Conservation (phyloP, 306 rosid species). For the Casuarina equisetifolia region DNA sequence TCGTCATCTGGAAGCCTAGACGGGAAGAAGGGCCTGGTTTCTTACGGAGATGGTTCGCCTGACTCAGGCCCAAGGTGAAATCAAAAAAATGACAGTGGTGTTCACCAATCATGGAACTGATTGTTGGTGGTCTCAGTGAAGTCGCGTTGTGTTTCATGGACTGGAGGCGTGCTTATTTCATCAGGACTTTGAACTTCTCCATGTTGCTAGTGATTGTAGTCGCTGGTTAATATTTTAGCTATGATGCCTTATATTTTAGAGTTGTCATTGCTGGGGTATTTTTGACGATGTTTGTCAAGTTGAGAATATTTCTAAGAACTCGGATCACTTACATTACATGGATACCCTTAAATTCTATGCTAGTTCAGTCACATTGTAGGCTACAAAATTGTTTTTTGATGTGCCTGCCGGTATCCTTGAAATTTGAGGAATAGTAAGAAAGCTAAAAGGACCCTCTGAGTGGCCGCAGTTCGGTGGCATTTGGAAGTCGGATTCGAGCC, state of each 20-base stretch:
- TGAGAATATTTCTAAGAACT: slow-evolving; percentile 13
- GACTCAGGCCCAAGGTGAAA: slow-evolving; percentile 38
- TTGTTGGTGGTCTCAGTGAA: background rate
- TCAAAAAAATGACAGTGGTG: background rate
- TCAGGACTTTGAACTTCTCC: background rate
- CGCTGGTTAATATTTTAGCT: background rate
- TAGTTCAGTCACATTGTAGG: background rate
- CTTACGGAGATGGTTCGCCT: slow-evolving; percentile 74
- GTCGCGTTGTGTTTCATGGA: background rate
- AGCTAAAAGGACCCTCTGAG: no score
- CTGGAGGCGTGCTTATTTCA: slow-evolving; percentile 3
- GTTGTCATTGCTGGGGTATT: slow-evolving; percentile 25
- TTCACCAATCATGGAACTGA: no score
- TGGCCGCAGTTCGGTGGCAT: no score
- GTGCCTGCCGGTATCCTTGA: no score
- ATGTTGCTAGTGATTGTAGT: slow-evolving; percentile 5
- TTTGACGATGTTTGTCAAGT: slow-evolving; percentile 37
- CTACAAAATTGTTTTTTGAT: background rate
- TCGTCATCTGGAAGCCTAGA: slow-evolving; percentile 67
- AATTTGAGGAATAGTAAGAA: no score
- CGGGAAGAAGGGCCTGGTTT: slow-evolving; percentile 81
- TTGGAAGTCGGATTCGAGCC: no score
- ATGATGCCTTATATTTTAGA: slow-evolving; percentile 7
- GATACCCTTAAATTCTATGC: background rate
- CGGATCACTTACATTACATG: slow-evolving; percentile 9